These are phyloP conservation scores for Colletotrichum abscissum DNA, from an alignment of 2,329 filamentous ascomycete genomes.

Conservation along the genomic window DNA sequence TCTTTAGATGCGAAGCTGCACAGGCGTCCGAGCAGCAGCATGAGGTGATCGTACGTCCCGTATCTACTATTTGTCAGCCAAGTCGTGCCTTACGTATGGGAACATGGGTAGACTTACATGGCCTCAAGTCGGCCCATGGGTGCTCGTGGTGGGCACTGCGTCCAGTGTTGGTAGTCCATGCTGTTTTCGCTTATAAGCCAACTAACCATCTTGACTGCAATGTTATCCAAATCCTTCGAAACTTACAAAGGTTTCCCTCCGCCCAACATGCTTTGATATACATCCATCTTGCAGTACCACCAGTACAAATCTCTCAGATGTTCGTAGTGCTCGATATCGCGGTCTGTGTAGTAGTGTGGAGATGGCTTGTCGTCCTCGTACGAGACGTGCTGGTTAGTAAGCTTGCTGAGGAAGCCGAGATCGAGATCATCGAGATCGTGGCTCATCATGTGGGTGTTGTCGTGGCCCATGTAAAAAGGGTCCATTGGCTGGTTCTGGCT, in stretches of 20 bases:
- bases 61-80: conserved; percentile 65
- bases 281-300: conserved; percentile 97
- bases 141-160: conserved; percentile 87
- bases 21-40: conserved; percentile 83
- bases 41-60: conserved; percentile 88
- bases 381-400: conserved; percentile 53
- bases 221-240: neutral
- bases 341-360: conserved; percentile 55
- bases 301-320: conserved; percentile 89
- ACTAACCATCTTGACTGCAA: neutral
- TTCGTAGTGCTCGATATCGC: conserved; percentile 83
- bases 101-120: conserved; percentile 59
- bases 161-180: conserved; percentile 83
- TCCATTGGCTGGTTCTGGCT: conserved; percentile 46
- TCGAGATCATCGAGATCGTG: conserved; percentile 54
- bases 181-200: conserved; percentile 54
- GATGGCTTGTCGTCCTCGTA: conserved; percentile 35
- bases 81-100: neutral
- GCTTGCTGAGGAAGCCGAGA: conserved; percentile 51
- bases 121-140: conserved; percentile 82
- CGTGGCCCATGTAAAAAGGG: conserved; percentile 40
- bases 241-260: conserved; percentile 87
- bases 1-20: conserved; percentile 84
- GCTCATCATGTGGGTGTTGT: conserved; percentile 37
- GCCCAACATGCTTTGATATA: conserved; percentile 89